Evolutionary conservation across 371 early-diverging fungal genomes (phyloP), one percentile per base, ranked within the genome.

Genomic region (Mortierella sp.): DNA sequence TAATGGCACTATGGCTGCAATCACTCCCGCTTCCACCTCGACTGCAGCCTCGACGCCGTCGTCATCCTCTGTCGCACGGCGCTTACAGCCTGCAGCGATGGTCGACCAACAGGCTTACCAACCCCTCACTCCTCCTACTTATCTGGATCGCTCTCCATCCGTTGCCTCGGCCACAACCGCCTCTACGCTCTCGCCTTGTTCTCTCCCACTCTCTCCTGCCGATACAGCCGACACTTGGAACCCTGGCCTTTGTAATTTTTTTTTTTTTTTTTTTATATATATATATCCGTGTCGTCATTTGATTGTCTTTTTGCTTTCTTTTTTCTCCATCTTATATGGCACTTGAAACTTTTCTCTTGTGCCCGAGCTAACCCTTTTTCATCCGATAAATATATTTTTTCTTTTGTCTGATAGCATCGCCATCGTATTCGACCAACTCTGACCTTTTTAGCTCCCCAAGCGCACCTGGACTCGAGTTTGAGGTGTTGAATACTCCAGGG

Each of bases 81-180:
- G 50, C 52, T 60, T 76, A 23, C 59, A 76, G 52, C 68, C 72
- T 37, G 30, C 26, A 23, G 15, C 45, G n/a, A 21, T 21, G 55
- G 19, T 43, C 68, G 58, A 44, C 66, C 29, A 44, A 58, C 64
- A 56, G 19, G 44, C 58, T 57, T 60, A 61, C 52, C 71, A 70
- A 15, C 80, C 71, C 4, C 64, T 71, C 45, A 79, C 82, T 0
- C 82, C 82, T 0, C 75, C 83, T 71, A 68, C 84, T 58, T 57
- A 65, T 4, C 28, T 62, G n/a, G 77, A 72, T 53, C 72, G 72
- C 18, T 76, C 77, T 3, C 77, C 77, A 14, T 76, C 77, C 12
- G 57, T 76, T 53, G 58, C 62, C 4, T 66, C 75, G 15, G 51
- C 72, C 18, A 23, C 37, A 23, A 19, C 62, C 16, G 52, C 60